These are phyloP conservation scores for Trichoderma asperellum DNA, from an alignment of 2,329 filamentous ascomycete species.

Conservation along the genomic window DNA sequence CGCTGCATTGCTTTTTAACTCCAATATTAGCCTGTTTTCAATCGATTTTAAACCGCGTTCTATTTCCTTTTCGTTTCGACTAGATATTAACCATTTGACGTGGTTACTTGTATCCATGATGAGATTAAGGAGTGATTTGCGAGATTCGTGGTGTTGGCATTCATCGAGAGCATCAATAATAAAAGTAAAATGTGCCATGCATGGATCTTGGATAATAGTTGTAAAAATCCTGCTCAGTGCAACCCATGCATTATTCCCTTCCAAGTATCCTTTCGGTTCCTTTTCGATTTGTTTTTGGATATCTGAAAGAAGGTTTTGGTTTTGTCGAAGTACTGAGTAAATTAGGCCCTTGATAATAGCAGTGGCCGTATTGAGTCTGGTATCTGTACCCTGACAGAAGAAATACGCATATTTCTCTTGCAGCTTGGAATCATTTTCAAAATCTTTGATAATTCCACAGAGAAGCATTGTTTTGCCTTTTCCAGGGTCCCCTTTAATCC, in stretches of 20 bases:
- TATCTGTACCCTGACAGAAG: constrained; percentile 33
- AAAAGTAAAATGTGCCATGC: constrained; percentile 41
- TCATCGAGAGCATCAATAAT: constrained; percentile 33
- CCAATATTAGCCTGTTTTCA: not conserved
- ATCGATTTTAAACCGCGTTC: not conserved
- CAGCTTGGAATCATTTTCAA: not conserved
- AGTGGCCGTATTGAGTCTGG: constrained; percentile 43
- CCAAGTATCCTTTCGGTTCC: constrained; percentile 40
- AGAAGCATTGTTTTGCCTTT: constrained; percentile 52
- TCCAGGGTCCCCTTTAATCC: constrained; percentile 46
- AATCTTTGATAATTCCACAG: constrained; percentile 40
- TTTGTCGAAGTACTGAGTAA: constrained; percentile 43
- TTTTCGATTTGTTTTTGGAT: constrained; percentile 39
- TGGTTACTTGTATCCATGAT: not conserved
- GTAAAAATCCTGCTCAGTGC: constrained; percentile 45
- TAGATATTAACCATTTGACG: not conserved
- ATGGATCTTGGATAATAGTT: constrained; percentile 42
- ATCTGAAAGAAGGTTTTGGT: constrained; percentile 41
- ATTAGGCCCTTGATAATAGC: constrained; percentile 49
- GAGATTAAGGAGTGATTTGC: not conserved
- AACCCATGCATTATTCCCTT: constrained; percentile 44
- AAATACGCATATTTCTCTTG: constrained; percentile 27
- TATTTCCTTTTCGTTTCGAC: not conserved
- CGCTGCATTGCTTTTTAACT: not conserved
- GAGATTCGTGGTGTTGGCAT: not conserved